A percentile compares a stretch with the other conserved stretches of the same genome.
Conservation (phyloP, 257 asterid genomes). For the Nicotiana attenuata region DNA sequence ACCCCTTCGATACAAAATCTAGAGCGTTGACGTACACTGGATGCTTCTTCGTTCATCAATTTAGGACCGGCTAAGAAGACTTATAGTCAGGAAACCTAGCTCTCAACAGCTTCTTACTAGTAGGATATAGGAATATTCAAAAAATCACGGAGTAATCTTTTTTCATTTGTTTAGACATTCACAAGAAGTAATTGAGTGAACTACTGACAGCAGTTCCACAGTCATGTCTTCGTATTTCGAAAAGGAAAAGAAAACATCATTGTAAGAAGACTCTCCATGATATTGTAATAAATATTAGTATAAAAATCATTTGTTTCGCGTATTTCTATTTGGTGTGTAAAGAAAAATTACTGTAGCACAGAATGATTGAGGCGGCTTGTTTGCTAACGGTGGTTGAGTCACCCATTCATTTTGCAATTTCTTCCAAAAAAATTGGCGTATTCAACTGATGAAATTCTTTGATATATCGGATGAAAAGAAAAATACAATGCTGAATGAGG, state of each 20-base stretch:
- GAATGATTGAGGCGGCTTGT: neutral
- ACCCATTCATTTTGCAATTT: neutral
- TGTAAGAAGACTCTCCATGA: neutral
- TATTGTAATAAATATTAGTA: neutral
- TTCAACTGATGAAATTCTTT: neutral
- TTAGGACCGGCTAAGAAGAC: constrained; percentile 8
- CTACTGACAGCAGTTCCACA: neutral
- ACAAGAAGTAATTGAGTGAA: neutral
- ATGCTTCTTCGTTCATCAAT: constrained; percentile 15
- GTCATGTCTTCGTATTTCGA: neutral
- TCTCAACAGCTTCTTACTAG: neutral
- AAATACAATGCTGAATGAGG: neutral
- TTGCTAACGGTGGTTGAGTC: neutral
- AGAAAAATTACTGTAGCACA: neutral
- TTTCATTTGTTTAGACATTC: too few relatives aligned
- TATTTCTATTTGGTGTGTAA: neutral
- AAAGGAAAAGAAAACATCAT: neutral
- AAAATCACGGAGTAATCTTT: neutral
- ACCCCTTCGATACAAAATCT: neutral
- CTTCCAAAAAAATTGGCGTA: neutral
- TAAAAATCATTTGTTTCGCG: neutral
- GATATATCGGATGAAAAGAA: neutral
- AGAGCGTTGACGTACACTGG: neutral
- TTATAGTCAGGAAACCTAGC: neutral
- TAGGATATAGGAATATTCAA: neutral